Conservation (phyloP, 108 stramenopile species). For the Aurantiochytrium sp. region DNA sequence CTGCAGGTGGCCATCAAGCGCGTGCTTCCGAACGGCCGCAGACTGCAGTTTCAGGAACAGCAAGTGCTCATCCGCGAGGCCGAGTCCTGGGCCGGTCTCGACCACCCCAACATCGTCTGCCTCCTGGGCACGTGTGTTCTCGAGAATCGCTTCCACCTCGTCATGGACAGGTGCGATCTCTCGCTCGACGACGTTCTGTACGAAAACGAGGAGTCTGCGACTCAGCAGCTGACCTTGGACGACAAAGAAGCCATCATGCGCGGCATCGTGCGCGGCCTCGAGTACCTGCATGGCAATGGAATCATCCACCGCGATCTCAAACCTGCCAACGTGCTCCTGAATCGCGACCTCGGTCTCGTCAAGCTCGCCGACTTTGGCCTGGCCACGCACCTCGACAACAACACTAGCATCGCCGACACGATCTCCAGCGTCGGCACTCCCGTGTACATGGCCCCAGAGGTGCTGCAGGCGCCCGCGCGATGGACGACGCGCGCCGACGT, state of each 20-base stretch:
- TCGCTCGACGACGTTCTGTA: background rate
- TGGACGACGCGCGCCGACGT: background rate
- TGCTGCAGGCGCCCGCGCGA: background rate
- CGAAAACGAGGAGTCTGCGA: background rate
- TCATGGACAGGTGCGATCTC: background rate
- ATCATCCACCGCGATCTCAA: background rate
- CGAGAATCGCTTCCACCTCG: background rate
- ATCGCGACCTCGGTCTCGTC: background rate
- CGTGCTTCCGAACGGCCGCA: background rate
- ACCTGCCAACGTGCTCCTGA: background rate
- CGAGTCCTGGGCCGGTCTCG: background rate
- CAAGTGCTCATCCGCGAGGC: background rate
- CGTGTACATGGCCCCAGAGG: background rate
- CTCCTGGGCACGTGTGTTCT: background rate
- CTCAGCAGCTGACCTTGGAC: background rate
- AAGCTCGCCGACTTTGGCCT: slow-evolving; percentile 10
- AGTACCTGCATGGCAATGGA: background rate
- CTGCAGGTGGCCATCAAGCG: background rate
- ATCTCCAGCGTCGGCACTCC: background rate
- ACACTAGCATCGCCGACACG: background rate
- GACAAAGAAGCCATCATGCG: background rate
- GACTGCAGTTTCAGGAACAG: background rate
- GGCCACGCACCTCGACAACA: background rate
- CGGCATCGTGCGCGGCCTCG: background rate
- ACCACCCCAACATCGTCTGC: background rate